Conservation (phyloP, 2,329 filamentous ascomycete genomes). For the Diplodia seriata region DNA sequence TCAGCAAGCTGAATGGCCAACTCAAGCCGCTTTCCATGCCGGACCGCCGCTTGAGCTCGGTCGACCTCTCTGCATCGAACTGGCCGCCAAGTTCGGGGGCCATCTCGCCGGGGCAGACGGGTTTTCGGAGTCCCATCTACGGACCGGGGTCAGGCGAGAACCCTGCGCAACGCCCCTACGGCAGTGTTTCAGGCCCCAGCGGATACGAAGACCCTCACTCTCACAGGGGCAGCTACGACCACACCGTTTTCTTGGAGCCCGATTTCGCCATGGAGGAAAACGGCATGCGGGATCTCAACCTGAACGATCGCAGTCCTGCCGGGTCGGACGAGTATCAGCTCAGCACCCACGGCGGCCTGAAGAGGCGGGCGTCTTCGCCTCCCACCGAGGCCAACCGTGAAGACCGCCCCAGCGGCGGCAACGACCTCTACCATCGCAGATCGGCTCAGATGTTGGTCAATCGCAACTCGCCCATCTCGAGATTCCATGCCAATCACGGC, state of each 20-base stretch:
- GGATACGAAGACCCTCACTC: conserved; percentile 58
- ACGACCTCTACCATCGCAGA: conserved; percentile 62
- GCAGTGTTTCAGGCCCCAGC: conserved; percentile 56
- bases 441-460: conserved; percentile 63
- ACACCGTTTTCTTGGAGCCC: conserved; percentile 59
- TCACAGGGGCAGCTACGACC: conserved; percentile 69
- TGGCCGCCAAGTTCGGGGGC: conserved; percentile 52
- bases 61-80: conserved; percentile 50
- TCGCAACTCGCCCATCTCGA: conserved; percentile 60
- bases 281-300: conserved; percentile 58
- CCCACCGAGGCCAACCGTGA: conserved; percentile 62
- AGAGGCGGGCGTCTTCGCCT: conserved; percentile 69
- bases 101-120: conserved; percentile 52
- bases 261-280: conserved; percentile 63
- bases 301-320: conserved; percentile 60
- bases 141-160: conserved; percentile 40
- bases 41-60: conserved; percentile 46
- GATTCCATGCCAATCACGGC: conserved; percentile 64
- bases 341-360: conserved; percentile 62
- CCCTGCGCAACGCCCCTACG: conserved; percentile 52
- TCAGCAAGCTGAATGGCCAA: conserved; percentile 52
- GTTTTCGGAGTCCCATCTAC: conserved; percentile 52
- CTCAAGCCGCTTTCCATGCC: conserved; percentile 56
- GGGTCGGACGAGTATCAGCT: conserved; percentile 53
- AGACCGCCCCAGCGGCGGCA: conserved; percentile 53